phyloP scores from a whole-genome alignment of 371 early-diverging fungal genomes.

The Syncephalis fuscata region DNA sequence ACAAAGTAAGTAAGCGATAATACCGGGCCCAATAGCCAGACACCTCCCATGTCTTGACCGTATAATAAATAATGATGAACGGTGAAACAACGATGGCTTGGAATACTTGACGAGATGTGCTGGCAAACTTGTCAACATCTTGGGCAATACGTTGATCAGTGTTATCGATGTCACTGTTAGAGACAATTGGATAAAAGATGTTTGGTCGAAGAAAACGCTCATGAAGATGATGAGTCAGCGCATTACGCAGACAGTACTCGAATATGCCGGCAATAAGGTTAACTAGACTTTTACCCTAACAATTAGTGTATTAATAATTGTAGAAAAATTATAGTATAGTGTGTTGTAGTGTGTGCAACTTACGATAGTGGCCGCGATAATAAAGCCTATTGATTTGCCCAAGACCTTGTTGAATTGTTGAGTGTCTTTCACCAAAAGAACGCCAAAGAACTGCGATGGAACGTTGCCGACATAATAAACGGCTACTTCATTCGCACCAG shows the following conservation, averaged over 20 bases:
- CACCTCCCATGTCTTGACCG: conserved; percentile 48
- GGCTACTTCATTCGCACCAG: conserved; percentile 29
- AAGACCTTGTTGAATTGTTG: conserved; percentile 33
- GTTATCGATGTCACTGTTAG: not conserved
- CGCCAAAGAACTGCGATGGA: conserved; percentile 51
- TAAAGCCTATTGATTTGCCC: conserved; percentile 25
- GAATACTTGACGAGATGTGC: conserved; percentile 34
- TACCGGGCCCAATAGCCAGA: conserved; percentile 54
- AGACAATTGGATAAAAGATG: conserved; percentile 28
- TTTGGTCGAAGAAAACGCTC: conserved; percentile 36
- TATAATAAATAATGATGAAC: conserved; percentile 54
- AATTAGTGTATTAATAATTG: not conserved
- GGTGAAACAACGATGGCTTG: conserved; percentile 58
- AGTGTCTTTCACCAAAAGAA: conserved; percentile 38
- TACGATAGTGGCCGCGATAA: conserved; percentile 36
- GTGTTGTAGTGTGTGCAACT: conserved; percentile 2
- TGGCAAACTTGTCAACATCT: conserved; percentile 68
- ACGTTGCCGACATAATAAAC: conserved; percentile 55
- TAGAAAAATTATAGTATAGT: not conserved
- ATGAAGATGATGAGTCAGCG: conserved; percentile 40
- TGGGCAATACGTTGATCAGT: conserved; percentile 83
- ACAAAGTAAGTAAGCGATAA: conserved; percentile 56
- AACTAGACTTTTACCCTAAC: conserved; percentile 32
- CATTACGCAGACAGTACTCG: conserved; percentile 29
- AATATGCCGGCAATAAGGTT: conserved; percentile 34